Percentiles rank a stretch among this genome's conserved stretches.
phyloP scores from a whole-genome alignment of 495 filamentous ascomycete species.

The Neurospora cerealis region DNA sequence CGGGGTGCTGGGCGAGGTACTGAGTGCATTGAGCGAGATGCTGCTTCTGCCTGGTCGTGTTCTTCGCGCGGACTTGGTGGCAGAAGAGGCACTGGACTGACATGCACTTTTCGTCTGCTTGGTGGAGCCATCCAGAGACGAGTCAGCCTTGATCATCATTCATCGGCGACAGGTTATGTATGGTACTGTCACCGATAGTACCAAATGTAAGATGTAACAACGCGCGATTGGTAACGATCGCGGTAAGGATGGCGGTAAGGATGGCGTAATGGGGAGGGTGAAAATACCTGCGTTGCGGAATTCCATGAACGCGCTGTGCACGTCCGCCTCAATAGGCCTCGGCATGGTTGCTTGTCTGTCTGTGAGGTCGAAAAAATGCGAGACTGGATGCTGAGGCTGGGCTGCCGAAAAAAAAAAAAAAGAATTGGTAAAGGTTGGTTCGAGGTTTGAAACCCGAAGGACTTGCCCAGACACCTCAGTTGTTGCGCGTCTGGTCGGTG shows the following conservation, averaged over 20 bases:
- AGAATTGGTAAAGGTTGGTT: neutral
- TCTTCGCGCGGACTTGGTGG: constrained; percentile 18
- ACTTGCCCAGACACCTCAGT: neutral
- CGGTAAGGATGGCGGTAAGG: neutral
- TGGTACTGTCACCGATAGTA: neutral
- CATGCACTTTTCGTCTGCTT: constrained; percentile 13
- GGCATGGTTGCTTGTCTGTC: constrained; percentile 12
- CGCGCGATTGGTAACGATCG: neutral
- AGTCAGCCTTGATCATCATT: constrained; percentile 5
- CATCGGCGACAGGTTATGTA: constrained; percentile 1
- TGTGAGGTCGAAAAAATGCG: neutral
- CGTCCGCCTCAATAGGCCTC: constrained; percentile 15
- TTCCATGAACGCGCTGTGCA: constrained; percentile 18
- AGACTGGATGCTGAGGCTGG: neutral
- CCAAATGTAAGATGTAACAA: neutral
- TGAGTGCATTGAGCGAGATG: constrained; percentile 16
- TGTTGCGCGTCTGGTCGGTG: neutral
- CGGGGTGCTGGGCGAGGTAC: constrained; percentile 21
- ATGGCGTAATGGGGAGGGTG: neutral
- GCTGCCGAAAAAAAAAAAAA: neutral
- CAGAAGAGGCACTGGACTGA: constrained; percentile 21
- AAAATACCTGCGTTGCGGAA: constrained; percentile 16
- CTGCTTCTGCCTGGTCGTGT: constrained; percentile 24
- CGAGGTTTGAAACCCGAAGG: neutral
- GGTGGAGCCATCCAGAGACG: neutral